A percentile compares a stretch with the other conserved stretches of the same genome.
Evolutionary conservation across 1,284 basidiomycete species (phyloP).

Genomic region (Coriolopsis trogii): DNA sequence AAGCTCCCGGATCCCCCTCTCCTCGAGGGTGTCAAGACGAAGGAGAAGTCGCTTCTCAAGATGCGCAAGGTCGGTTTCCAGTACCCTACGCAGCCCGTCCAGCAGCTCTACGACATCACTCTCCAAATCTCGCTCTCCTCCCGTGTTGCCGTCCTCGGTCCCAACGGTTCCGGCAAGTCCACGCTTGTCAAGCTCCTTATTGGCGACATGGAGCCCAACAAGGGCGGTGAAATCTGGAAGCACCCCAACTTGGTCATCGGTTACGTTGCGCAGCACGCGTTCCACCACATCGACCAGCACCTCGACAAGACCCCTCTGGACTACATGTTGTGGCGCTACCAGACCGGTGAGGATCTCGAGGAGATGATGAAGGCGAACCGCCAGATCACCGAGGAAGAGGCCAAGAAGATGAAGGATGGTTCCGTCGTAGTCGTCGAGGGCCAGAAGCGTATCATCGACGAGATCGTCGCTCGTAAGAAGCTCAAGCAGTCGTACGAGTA

Average conservation of each 20-base stretch:
- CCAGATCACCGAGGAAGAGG: conserved; percentile 86
- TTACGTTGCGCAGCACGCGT: conserved; percentile 98
- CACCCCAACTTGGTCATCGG: conserved; percentile 99
- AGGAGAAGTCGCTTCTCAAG: conserved; percentile 97
- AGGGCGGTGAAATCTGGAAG: conserved; percentile 97
- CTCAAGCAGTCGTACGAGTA: conserved; percentile 99
- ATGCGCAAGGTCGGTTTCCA: conserved; percentile 99
- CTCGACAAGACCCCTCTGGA: conserved; percentile 98
- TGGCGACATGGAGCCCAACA: conserved; percentile 96
- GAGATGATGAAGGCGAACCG: conserved; percentile 93
- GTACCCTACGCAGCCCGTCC: conserved; percentile 84
- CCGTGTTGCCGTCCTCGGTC: conserved; percentile 95
- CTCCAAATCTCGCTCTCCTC: conserved; percentile 97
- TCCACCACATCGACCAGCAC: conserved; percentile 98
- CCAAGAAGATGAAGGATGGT: conserved; percentile 97
- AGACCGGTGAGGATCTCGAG: conserved; percentile 98
- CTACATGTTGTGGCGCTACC: conserved; percentile 99
- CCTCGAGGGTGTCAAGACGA: conserved; percentile 99
- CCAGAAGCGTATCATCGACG: conserved; percentile 93
- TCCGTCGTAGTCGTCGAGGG: conserved; percentile 86
- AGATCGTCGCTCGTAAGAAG: conserved; percentile 93
- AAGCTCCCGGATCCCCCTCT: conserved; percentile 95
- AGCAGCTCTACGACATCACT: conserved; percentile 93
- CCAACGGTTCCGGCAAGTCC: conserved; percentile 98
- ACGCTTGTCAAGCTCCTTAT: conserved; percentile 99